Conservation (phyloP, 1,139 yeast species). For the Blastobotrys petasosporus region DNA sequence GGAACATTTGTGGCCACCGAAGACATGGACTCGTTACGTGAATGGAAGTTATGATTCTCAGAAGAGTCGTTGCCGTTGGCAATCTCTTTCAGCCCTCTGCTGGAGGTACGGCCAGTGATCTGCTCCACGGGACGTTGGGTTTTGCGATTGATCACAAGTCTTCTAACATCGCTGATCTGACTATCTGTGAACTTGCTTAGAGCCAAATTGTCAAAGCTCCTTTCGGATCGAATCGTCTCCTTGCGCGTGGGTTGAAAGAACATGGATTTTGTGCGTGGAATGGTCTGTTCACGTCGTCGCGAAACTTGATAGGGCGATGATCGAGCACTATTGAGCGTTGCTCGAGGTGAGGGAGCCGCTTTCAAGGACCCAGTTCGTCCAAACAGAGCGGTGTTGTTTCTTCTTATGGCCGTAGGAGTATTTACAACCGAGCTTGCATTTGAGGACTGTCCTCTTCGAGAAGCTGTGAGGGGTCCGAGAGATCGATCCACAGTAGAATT, state of each 20-base stretch:
- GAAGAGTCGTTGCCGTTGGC: neutral
- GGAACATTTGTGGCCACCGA: neutral
- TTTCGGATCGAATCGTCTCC: slow-evolving; percentile 1
- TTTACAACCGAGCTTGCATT: slow-evolving; percentile 1
- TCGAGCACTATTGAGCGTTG: slow-evolving; percentile 6
- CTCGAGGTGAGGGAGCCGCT: slow-evolving; percentile 15
- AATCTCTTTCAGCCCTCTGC: neutral
- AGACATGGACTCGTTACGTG: neutral
- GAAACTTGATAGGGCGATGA: slow-evolving; percentile 10
- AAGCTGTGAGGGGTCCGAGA: slow-evolving; percentile 19
- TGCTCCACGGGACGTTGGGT: slow-evolving; percentile 39
- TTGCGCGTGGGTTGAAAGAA: slow-evolving; percentile 1
- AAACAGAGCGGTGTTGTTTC: slow-evolving; percentile 4
- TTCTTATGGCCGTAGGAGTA: slow-evolving; percentile 10
- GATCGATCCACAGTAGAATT: slow-evolving; percentile 29
- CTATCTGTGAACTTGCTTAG: slow-evolving; percentile 12
- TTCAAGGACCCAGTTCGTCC: slow-evolving; percentile 6
- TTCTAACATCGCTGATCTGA: slow-evolving; percentile 26
- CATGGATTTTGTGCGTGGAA: slow-evolving; percentile 10
- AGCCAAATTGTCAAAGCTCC: slow-evolving; percentile 6
- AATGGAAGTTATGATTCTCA: neutral
- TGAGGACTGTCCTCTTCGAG: slow-evolving; percentile 10
- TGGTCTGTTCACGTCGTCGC: slow-evolving; percentile 2
- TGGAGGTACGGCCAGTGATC: slow-evolving; percentile 10
- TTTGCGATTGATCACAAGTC: slow-evolving; percentile 32